Percentiles rank a stretch among this genome's conserved stretches.
Conservation (phyloP, 139 green algal genomes). For the Medakamo hakoo region DNA sequence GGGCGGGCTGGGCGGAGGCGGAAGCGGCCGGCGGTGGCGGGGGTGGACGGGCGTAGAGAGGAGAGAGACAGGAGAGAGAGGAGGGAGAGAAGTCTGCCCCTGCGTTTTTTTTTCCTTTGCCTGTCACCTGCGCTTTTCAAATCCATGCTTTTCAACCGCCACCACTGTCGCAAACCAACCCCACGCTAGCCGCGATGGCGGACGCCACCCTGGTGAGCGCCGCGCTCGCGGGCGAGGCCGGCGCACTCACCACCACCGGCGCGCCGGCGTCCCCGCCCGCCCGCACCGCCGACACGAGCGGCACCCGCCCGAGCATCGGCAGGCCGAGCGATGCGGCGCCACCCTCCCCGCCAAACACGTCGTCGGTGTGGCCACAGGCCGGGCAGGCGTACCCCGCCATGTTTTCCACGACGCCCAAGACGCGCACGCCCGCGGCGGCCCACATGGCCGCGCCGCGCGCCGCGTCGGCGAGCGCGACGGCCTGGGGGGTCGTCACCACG, state of each 20-base stretch:
- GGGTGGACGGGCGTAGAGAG: too few species aligned
- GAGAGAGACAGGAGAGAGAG: background rate
- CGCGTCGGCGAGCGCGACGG: slow-evolving; percentile 43
- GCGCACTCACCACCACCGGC: slow-evolving; percentile 38
- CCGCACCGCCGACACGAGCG: slow-evolving; percentile 33
- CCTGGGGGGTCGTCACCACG: slow-evolving; percentile 80
- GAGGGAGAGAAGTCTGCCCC: background rate
- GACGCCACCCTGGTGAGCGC: slow-evolving; percentile 33
- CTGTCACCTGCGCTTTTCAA: background rate
- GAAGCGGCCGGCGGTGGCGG: too few species aligned
- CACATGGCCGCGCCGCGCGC: slow-evolving; percentile 69
- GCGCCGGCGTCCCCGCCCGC: slow-evolving; percentile 35
- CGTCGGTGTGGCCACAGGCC: slow-evolving; percentile 48
- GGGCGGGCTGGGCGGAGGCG: too few species aligned
- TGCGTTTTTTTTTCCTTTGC: background rate
- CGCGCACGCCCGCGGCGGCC: slow-evolving; percentile 47
- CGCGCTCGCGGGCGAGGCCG: slow-evolving; percentile 12
- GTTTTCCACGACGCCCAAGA: slow-evolving; percentile 41
- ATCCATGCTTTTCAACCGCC: too few species aligned
- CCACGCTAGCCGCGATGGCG: background rate
- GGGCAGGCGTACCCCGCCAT: slow-evolving; percentile 30
- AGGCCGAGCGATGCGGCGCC: background rate
- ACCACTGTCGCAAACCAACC: too few species aligned
- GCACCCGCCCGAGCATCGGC: slow-evolving; percentile 31
- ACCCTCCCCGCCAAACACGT: slow-evolving; percentile 56